A percentile compares a stretch with the other conserved stretches of the same genome.
phyloP scores from a whole-genome alignment of 495 filamentous ascomycete genomes.

The Aspergillus nidulans region DNA sequence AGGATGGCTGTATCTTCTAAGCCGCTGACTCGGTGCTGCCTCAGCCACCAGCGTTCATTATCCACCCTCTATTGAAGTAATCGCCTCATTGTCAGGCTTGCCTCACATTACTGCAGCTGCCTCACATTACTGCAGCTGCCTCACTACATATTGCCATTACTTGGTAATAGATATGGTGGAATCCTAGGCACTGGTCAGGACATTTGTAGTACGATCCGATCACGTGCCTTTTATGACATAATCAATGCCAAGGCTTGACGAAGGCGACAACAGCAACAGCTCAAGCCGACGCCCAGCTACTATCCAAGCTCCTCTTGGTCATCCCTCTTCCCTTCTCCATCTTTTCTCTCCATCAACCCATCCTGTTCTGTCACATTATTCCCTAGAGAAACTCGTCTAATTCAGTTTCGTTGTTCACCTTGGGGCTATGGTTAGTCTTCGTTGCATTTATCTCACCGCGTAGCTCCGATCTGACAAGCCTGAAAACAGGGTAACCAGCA shows the following conservation, averaged over 20 bases:
- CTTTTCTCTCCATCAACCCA: neutral
- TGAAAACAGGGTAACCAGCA: conserved; percentile 63
- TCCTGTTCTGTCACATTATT: neutral
- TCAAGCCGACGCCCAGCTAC: conserved; percentile 9
- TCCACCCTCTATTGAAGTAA: neutral
- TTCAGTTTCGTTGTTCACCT: neutral
- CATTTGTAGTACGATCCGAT: neutral
- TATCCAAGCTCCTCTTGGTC: conserved; percentile 1
- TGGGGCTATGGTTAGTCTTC: conserved; percentile 35
- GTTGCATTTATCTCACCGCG: conserved; percentile 4
- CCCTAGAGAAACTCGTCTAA: neutral
- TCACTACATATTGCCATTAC: no score
- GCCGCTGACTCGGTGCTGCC: neutral
- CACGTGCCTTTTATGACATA: conserved; percentile 1
- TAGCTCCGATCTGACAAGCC: conserved; percentile 21
- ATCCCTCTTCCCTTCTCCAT: neutral
- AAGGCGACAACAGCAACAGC: conserved; percentile 22
- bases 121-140: no score
- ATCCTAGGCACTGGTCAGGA: neutral
- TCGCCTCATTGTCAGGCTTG: neutral
- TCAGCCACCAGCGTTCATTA: neutral
- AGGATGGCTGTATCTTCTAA: conserved; percentile 1
- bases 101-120: neutral
- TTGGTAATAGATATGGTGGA: no score
- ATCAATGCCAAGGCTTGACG: conserved; percentile 15